These are phyloP conservation scores for Daldinia vernicosa DNA, from an alignment of 495 filamentous ascomycete genomes.

Conservation along the genomic window DNA sequence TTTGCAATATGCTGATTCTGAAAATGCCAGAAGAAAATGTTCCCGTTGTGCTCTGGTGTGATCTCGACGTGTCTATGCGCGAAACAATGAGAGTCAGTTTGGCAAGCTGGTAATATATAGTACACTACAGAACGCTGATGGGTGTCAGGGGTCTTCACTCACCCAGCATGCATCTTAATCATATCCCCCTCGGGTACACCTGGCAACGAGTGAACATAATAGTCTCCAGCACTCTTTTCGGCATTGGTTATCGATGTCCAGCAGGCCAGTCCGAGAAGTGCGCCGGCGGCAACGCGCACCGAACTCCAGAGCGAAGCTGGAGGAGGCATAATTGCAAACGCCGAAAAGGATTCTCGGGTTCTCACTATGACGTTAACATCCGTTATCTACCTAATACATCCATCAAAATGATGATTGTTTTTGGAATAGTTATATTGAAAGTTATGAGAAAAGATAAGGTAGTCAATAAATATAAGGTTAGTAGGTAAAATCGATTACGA, in stretches of 20 bases:
- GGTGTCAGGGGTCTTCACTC: slow-evolving; percentile 47
- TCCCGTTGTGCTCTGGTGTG: slow-evolving; percentile 81
- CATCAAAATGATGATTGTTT: slow-evolving; percentile 6
- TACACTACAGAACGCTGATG: slow-evolving; percentile 9
- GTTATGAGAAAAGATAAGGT: slow-evolving; percentile 3
- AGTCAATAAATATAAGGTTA: neutral
- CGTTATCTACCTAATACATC: slow-evolving; percentile 8
- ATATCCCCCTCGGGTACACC: slow-evolving; percentile 83
- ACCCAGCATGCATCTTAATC: slow-evolving; percentile 99
- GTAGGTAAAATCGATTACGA: neutral
- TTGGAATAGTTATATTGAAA: neutral
- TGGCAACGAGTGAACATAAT: slow-evolving; percentile 84
- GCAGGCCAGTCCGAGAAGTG: slow-evolving; percentile 48
- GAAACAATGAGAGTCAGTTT: slow-evolving; percentile 43
- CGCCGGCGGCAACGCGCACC: slow-evolving; percentile 44
- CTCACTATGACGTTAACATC: slow-evolving; percentile 12
- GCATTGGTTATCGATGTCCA: slow-evolving; percentile 48
- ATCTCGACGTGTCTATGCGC: slow-evolving; percentile 86
- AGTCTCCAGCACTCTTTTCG: slow-evolving; percentile 74
- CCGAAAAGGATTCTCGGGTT: slow-evolving; percentile 15
- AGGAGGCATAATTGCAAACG: slow-evolving; percentile 39
- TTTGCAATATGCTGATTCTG: slow-evolving; percentile 95
- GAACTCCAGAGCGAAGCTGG: slow-evolving; percentile 48
- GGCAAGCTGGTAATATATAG: neutral
- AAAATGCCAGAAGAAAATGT: slow-evolving; percentile 98